phyloP scores from a whole-genome alignment of 2,329 filamentous ascomycete genomes.

The Colletotrichum abscissum region DNA sequence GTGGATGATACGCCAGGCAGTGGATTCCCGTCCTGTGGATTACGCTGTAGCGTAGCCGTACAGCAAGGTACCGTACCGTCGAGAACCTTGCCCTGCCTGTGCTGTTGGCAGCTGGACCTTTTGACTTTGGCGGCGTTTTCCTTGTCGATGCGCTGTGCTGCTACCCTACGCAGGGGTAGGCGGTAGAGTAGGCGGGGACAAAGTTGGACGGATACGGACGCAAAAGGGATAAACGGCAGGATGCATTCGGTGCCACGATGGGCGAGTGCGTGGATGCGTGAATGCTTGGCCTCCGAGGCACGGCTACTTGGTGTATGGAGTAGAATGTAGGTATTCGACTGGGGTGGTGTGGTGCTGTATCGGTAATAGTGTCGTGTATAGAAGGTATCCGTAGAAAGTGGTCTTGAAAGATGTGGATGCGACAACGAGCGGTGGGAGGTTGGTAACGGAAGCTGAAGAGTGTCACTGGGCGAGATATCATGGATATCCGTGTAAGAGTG shows the following conservation, averaged over 20 bases:
- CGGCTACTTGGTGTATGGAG: neutral
- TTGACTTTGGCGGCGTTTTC: neutral
- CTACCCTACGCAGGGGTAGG: constrained; percentile 21
- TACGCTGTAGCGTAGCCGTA: neutral
- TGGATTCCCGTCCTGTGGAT: neutral
- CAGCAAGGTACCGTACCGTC: neutral
- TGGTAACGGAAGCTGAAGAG: constrained; percentile 12
- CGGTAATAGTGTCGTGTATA: neutral
- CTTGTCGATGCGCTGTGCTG: constrained; percentile 13
- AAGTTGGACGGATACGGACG: constrained; percentile 29
- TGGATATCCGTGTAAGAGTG: constrained; percentile 26
- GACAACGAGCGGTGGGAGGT: constrained; percentile 7
- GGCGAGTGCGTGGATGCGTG: neutral
- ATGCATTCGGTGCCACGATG: constrained; percentile 28
- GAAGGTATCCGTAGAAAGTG: neutral
- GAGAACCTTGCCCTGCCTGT: neutral
- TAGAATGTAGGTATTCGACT: too few relatives aligned
- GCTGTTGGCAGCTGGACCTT: neutral
- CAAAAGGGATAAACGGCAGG: constrained; percentile 21
- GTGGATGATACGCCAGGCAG: constrained; percentile 2
- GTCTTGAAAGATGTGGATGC: neutral
- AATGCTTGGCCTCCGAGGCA: neutral
- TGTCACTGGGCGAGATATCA: constrained; percentile 18
- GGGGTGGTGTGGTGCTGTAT: neutral
- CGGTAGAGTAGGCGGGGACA: neutral